These are phyloP conservation scores for Phytophthora citricola DNA, from an alignment of 352 stramenopile species.

Conservation along the genomic window DNA sequence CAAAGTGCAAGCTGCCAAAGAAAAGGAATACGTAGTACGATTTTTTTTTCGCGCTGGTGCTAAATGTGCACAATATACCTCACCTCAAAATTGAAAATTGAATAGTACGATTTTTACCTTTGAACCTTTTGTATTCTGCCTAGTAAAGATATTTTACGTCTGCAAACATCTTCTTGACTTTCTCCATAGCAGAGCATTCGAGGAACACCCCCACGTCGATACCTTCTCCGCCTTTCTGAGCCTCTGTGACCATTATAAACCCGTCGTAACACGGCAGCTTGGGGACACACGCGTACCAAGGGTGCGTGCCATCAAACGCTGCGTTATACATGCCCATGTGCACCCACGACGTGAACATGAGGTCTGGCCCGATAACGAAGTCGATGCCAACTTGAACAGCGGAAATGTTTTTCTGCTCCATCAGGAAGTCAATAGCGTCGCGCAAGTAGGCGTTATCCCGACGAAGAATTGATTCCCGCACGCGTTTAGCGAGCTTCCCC, in stretches of 20 bases:
- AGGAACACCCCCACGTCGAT: slow-evolving; percentile 60
- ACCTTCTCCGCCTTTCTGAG: slow-evolving; percentile 35
- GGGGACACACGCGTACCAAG: slow-evolving; percentile 50
- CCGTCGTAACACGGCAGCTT: slow-evolving; percentile 45
- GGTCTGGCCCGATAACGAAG: slow-evolving; percentile 57
- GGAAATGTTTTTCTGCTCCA: slow-evolving; percentile 34
- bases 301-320: slow-evolving; percentile 45
- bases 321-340: slow-evolving; percentile 73
- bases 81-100: too few relatives aligned
- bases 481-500: slow-evolving; percentile 37
- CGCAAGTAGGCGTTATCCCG: slow-evolving; percentile 49
- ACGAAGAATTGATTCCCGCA: slow-evolving; percentile 51
- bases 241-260: slow-evolving; percentile 59
- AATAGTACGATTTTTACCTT: too few relatives aligned
- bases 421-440: slow-evolving; percentile 62
- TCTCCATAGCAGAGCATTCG: slow-evolving; percentile 42
- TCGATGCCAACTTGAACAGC: slow-evolving; percentile 48
- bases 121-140: background rate
- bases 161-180: slow-evolving; percentile 41
- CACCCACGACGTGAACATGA: slow-evolving; percentile 69
- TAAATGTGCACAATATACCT: too few relatives aligned
- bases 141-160: slow-evolving; percentile 18
- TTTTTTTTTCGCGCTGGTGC: too few relatives aligned
- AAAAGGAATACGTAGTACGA: too few relatives aligned
- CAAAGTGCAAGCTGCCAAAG: too few relatives aligned